Base-by-base conservation (phyloP, 139 green algal genomes). In the Chlamydomonas applanata region DNA sequence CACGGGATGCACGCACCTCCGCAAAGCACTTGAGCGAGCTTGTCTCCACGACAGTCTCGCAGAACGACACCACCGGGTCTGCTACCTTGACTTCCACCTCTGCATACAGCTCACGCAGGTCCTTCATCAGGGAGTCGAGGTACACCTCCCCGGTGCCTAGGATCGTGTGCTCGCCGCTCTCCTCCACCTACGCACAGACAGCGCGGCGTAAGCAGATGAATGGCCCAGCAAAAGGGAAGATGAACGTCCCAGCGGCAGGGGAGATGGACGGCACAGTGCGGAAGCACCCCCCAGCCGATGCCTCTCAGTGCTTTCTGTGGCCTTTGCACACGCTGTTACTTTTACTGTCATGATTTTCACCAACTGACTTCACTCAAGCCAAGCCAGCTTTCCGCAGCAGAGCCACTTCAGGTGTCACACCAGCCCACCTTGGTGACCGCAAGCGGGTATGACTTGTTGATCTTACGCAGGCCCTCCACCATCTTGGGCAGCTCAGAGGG, bases 61-160 rank as follows among this genome's bases (percentile, higher is more conserved):
- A 93, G 79, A 98, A 97, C n/a, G 89, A 86, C 29, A 97, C 92
- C 36, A 96, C 90, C 0, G 92, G 92, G 83, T 97, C 92, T 0
- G 90, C 90, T 29, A 99, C 95, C 88, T 99, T 98, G 19, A 98
- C 88, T 84, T 98, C 95, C 36, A 98, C 89, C 75, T 98, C 93
- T 72, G 83, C 73, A 77, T 68, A 68, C 64, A 95, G 79, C 85
- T 97, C 91, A n/a, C 92, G 69, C 83, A 97, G 80, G 79, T 97
- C 92, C 87, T 97, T 98, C 94, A 99, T 97, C 20, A 97, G 75
- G 17, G 77, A 93, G 80, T 99, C 96, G 46, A 99, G 87, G 83
- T 97, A 98, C 20, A 99, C 84, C 84, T 99, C 96, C 3, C 96
- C 96, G 0, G 95, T 98, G 53, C 96, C 96, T 60, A 97, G 83